Percentiles rank a stretch among this genome's conserved stretches.
Evolutionary conservation across 441 rosid genomes (phyloP).

Genomic region (Croton laevigatus): DNA sequence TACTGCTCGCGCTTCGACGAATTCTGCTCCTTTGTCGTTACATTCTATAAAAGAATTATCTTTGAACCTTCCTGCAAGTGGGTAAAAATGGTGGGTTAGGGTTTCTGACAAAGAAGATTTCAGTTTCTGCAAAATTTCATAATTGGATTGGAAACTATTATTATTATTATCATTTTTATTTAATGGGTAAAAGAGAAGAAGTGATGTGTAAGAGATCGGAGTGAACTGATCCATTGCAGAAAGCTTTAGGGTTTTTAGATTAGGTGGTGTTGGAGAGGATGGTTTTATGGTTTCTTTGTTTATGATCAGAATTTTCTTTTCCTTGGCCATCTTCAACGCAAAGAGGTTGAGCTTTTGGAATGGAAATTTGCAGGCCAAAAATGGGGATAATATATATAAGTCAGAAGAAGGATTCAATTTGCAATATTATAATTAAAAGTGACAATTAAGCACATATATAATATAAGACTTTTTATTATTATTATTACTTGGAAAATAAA

Average conservation of each 20-base stretch:
- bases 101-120: conserved; percentile 25
- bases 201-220: conserved; percentile 13
- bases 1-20: conserved; percentile 38
- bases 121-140: conserved; percentile 11
- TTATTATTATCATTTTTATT: background rate
- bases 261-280: conserved; percentile 10
- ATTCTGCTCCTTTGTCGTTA: conserved; percentile 40
- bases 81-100: conserved; percentile 27
- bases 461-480: too few relatives aligned
- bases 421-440: too few relatives aligned
- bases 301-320: background rate
- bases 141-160: background rate
- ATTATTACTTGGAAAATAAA: too few relatives aligned
- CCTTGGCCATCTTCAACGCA: background rate
- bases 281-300: conserved; percentile 13
- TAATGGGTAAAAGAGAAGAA: conserved; percentile 28
- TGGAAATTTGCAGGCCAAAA: background rate
- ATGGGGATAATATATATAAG: too few relatives aligned
- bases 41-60: conserved; percentile 43
- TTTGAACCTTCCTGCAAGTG: conserved; percentile 36
- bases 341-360: background rate
- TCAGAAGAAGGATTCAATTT: too few relatives aligned
- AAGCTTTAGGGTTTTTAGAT: conserved; percentile 4
- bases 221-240: conserved; percentile 9
- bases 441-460: too few relatives aligned